Conservation (phyloP, 2,329 filamentous ascomycete species). For the Fusarium setosum region DNA sequence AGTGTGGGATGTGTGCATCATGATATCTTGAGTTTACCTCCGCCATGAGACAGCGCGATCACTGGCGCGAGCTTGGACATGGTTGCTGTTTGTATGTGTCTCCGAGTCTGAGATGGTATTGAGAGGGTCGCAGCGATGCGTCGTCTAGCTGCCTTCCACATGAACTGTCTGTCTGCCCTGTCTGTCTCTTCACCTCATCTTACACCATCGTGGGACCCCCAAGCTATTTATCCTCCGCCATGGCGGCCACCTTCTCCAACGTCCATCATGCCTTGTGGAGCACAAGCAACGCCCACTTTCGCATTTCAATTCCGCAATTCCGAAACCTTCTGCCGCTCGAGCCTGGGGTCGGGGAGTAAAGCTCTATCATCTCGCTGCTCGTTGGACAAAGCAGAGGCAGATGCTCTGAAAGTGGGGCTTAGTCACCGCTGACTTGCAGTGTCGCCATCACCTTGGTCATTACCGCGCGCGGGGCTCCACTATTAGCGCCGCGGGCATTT, state of each 20-base stretch:
- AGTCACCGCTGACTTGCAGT: not conserved
- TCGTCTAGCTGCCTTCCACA: slow-evolving; percentile 29
- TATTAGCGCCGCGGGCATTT: slow-evolving; percentile 15
- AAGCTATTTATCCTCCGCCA: slow-evolving; percentile 27
- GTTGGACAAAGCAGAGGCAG: slow-evolving; percentile 3
- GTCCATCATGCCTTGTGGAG: slow-evolving; percentile 36
- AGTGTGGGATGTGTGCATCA: not conserved
- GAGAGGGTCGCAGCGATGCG: slow-evolving; percentile 3
- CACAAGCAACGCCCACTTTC: slow-evolving; percentile 9
- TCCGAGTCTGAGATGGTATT: not conserved
- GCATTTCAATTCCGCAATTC: slow-evolving; percentile 21
- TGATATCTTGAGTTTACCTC: slow-evolving; percentile 49
- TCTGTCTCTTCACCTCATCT: not conserved
- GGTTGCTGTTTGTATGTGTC: slow-evolving; percentile 19
- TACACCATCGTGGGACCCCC: not conserved
- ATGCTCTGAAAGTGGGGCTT: not conserved
- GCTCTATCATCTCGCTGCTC: not conserved
- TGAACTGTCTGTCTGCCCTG: slow-evolving; percentile 1
- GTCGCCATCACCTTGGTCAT: slow-evolving; percentile 36
- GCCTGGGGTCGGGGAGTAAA: not conserved
- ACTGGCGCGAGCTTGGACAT: slow-evolving; percentile 57
- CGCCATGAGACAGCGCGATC: slow-evolving; percentile 62
- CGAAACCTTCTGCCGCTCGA: slow-evolving; percentile 9
- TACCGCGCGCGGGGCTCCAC: slow-evolving; percentile 44
- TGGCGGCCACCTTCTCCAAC: slow-evolving; percentile 4